phyloP scores from a whole-genome alignment of 1,139 yeast genomes.

The Yamadazyma aaseri region DNA sequence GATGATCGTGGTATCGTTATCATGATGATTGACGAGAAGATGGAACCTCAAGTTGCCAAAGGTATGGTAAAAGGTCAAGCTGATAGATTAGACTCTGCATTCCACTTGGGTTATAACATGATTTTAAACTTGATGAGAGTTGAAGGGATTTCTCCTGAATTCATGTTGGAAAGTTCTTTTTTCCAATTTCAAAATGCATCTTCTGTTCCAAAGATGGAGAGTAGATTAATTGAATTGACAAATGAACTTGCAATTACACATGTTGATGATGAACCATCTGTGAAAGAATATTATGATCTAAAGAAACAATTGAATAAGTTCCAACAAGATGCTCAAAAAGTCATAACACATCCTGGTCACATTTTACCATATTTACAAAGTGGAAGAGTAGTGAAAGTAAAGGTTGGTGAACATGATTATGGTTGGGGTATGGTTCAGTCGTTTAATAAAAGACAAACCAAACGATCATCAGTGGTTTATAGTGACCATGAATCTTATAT shows the following conservation, averaged over 20 bases:
- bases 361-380: conserved; percentile 79
- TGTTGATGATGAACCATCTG: conserved; percentile 70
- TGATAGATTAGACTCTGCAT: conserved; percentile 92
- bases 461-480: conserved; percentile 53
- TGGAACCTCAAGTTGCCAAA: conserved; percentile 99
- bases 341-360: conserved; percentile 92
- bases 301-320: conserved; percentile 69
- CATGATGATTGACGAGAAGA: conserved; percentile 98
- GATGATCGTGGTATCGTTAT: conserved; percentile 99
- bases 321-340: conserved; percentile 74
- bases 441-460: conserved; percentile 66
- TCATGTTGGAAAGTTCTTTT: conserved; percentile 91
- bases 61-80: conserved; percentile 99
- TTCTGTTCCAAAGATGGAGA: conserved; percentile 81
- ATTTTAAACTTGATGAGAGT: conserved; percentile 92
- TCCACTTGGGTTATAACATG: conserved; percentile 97
- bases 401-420: conserved; percentile 60
- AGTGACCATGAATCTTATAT: conserved; percentile 86
- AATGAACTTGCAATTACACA: conserved; percentile 45
- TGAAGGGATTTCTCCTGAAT: conserved; percentile 97
- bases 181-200: conserved; percentile 93
- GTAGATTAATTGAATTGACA: conserved; percentile 53
- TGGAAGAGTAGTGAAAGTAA: conserved; percentile 79
- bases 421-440: conserved; percentile 95
- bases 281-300: conserved; percentile 81